Conservation (phyloP, 2,329 filamentous ascomycete genomes). For the Drechslerella coelobrocha region DNA sequence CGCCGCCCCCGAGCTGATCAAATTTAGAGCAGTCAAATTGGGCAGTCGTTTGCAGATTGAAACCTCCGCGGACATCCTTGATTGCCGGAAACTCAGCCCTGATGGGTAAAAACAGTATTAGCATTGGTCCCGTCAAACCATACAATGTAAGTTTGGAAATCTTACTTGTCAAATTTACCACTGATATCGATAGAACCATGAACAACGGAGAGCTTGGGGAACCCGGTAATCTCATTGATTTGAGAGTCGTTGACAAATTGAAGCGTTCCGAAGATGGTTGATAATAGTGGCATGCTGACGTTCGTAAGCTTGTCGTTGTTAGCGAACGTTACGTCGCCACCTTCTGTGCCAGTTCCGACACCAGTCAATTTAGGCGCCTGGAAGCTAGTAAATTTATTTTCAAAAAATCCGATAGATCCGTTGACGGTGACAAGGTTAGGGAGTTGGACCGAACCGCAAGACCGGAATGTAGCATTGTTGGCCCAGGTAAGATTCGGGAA, state of each 20-base stretch:
- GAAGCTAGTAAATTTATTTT: conserved; percentile 72
- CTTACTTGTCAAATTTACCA: conserved; percentile 83
- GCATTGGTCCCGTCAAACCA: conserved; percentile 22
- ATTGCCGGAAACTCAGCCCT: conserved; percentile 75
- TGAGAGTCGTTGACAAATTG: conserved; percentile 89
- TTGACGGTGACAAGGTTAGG: conserved; percentile 76
- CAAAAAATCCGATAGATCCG: conserved; percentile 82
- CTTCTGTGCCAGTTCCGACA: conserved; percentile 61
- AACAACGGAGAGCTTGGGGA: conserved; percentile 73
- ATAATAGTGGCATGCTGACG: conserved; percentile 75
- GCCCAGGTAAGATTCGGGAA: conserved; percentile 81
- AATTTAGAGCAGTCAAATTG: conserved; percentile 69
- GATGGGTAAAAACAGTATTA: conserved; percentile 56
- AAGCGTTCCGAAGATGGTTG: conserved; percentile 76
- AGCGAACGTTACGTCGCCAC: conserved; percentile 68
- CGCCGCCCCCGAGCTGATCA: conserved; percentile 58
- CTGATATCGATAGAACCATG: conserved; percentile 82
- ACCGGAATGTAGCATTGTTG: conserved; percentile 80
- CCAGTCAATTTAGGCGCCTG: conserved; percentile 73
- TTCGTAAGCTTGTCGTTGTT: conserved; percentile 71
- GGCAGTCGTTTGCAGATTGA: conserved; percentile 71
- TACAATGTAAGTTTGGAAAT: conserved; percentile 52
- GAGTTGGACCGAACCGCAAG: conserved; percentile 75
- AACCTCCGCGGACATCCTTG: conserved; percentile 72
- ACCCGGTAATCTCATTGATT: conserved; percentile 70